Conservation (phyloP, 352 stramenopile genomes). For the Globisporangium cystogenes region DNA sequence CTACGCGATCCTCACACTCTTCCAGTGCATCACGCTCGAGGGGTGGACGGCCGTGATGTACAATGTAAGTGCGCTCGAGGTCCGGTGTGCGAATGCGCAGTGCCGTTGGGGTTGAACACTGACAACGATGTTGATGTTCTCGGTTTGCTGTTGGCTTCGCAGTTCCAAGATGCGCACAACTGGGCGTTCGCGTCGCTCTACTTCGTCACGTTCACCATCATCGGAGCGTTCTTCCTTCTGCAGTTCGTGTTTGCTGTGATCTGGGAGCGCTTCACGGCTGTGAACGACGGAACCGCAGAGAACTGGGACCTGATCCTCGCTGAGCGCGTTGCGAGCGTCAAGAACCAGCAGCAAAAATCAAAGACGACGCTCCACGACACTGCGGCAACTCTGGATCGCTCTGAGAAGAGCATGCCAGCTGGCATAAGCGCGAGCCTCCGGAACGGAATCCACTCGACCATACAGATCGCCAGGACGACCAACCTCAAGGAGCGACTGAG, state of each 20-base stretch:
- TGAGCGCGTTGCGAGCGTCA: conserved; percentile 17
- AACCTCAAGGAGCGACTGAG: conserved; percentile 15
- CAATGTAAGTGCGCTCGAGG: conserved; percentile 40
- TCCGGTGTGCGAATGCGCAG: background rate
- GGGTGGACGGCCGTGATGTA: conserved; percentile 87
- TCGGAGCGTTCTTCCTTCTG: conserved; percentile 78
- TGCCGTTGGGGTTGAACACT: background rate
- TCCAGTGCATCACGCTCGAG: conserved; percentile 87
- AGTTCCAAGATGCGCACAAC: conserved; percentile 27
- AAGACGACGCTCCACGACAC: background rate
- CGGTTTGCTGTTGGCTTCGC: background rate
- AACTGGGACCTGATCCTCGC: conserved; percentile 34
- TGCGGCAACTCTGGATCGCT: background rate
- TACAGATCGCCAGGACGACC: conserved; percentile 16
- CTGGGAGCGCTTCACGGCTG: conserved; percentile 47
- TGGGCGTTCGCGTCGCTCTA: conserved; percentile 49
- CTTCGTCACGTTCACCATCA: conserved; percentile 75
- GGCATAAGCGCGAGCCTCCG: conserved; percentile 12
- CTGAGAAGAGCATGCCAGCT: background rate
- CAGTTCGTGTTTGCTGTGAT: conserved; percentile 85
- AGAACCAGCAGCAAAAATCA: background rate
- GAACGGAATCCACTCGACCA: conserved; percentile 10
- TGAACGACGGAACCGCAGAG: conserved; percentile 30
- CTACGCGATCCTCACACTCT: conserved; percentile 77
- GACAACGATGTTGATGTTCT: conserved; percentile 4